Base-by-base conservation (phyloP, 805 yeast genomes). In the Wickerhamiella musiphila region DNA sequence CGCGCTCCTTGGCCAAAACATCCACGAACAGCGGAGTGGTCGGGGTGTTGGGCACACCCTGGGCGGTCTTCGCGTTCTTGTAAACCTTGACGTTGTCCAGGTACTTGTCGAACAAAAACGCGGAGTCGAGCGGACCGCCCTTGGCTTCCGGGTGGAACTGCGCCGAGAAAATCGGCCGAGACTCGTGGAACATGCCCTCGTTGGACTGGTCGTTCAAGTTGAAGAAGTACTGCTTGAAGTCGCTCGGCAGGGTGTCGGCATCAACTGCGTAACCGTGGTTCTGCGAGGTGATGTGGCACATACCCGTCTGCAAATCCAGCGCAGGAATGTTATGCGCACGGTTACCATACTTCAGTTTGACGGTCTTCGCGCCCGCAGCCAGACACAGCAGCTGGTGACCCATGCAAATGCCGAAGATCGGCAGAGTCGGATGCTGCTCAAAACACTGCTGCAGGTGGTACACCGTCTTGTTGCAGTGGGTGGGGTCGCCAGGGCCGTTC, bases 121-220 rank as follows among this genome's bases (percentile, higher is more conserved):
- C 68, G 10, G 94, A 78, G 57, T 90, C 99, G 48, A 78, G 66
- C 37, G 99, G 99, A 46, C 99, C 99, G 47, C 98, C 96, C 61
- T 83, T 86, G 36, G 98, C 96, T 59, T 90, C 99, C 30, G 99
- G 99, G 56, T 90, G 99, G 68, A 90, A 90, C 58, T 90, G 98
- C 2, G 94, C 82, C 23, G 94, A 81, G 61, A 86, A 90, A 35
- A 86, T 78, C 32, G 99, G 99, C 54, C 70, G 76, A 24, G 70
- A 52, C 35, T 62, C 66, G 57, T 90, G 98, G 48, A 73, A 76
- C 93, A 90, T 83, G 48, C 99, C 99, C 61, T 90, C 99, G 57
- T 90, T 90, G 34, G 93, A 78, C 54, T 82, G 75, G 56, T 90
- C 99, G 55, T 90, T 90, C 58, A 86, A 66, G 61, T 90, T 90